phyloP scores from a whole-genome alignment of 225 moss, liverwort and hornwort genomes.

The Ulota crispa region DNA sequence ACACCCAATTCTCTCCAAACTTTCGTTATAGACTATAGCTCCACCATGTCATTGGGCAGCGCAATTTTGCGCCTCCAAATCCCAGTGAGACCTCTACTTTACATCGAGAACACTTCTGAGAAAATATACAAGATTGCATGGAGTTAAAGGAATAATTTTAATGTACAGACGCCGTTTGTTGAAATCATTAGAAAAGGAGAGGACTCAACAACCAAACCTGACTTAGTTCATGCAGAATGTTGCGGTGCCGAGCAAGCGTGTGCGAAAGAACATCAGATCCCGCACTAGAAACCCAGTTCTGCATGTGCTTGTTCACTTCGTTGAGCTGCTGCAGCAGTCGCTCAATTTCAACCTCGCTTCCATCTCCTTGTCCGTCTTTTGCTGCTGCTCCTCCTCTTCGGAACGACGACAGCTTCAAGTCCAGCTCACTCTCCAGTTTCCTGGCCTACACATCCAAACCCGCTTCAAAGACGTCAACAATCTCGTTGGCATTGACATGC shows the following conservation, averaged over 20 bases:
- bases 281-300: constrained; percentile 72
- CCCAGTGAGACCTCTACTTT: too few relatives aligned
- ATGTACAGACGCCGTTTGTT: neutral
- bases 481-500: neutral
- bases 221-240: constrained; percentile 75
- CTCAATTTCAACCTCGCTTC: constrained; percentile 62
- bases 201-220: constrained; percentile 40
- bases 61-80: too few relatives aligned
- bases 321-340: constrained; percentile 64
- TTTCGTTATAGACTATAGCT: too few relatives aligned
- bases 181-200: neutral
- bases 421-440: constrained; percentile 80
- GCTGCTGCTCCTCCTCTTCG: constrained; percentile 58
- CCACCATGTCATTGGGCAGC: too few relatives aligned
- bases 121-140: neutral
- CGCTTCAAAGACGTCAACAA: neutral
- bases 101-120: neutral
- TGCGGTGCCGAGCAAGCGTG: constrained; percentile 75
- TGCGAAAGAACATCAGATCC: constrained; percentile 86
- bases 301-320: constrained; percentile 75
- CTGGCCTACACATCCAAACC: constrained; percentile 52
- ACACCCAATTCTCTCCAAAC: too few relatives aligned
- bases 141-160: neutral
- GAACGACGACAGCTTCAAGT: constrained; percentile 68
- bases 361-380: constrained; percentile 51